Evolutionary conservation across 2,329 filamentous ascomycete genomes (phyloP), one percentile per base, ranked within the genome.

Genomic region (Cladosporium sp.): DNA sequence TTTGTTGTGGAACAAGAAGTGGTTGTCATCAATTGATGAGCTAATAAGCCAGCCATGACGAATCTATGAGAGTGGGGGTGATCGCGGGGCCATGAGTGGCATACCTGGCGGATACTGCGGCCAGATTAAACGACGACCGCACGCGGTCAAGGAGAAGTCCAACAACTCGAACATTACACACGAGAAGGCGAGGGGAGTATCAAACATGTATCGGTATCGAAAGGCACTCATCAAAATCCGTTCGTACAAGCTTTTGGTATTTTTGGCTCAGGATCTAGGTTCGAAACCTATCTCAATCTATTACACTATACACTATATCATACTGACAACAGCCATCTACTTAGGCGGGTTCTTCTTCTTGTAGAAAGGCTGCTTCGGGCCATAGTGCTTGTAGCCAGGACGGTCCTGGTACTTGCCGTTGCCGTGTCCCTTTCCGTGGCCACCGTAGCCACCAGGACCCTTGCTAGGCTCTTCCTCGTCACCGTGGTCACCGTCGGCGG

Each of bases 341-440:
- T 54, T 28, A 30, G 49, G 49, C 34, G 39, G 63, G 46, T 21
- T 53, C 36, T 53, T 63, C 61, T 64, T 64, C 43, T 59, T 59
- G 63, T 65, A 65, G 34, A 30, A 36, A 21, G 63, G 63, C 23
- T 65, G 43, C 46, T 59, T 51, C 0, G 63, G 63, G 23, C 56
- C 63, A 16, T 65, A 65, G 63, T 65, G 63, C 54, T 51, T 58
- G 63, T 65, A 65, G 43, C 63, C 63, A 25, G 48, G 48, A 46
- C 60, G 63, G n/a, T 57, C 63, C 23, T 65, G 34, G 63, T 65
- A 46, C 43, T 65, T 58, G 28, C 48, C 46, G 10, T 59, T 59
- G 46, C 72, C 72, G 10, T 68, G 69, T 8, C 64, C 67, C 32
- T 69, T 66, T 10, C 58, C 51, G 46, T 69, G 59, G 13, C 54